A percentile compares a stretch with the other conserved stretches of the same genome.
phyloP scores from a whole-genome alignment of 176 grass and related monocot species.

The Avena insularis region DNA sequence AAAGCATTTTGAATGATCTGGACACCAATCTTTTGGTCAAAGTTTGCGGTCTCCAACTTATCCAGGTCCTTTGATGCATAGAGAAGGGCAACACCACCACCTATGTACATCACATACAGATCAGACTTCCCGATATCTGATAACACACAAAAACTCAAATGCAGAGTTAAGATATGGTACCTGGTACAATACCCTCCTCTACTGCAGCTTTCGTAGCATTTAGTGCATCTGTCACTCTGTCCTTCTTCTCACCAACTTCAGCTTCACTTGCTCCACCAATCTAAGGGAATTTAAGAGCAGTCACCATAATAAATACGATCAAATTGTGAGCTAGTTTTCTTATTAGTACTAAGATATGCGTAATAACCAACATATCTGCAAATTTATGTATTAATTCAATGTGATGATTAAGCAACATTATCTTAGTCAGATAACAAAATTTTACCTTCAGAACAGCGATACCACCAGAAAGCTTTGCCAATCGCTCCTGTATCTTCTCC shows the following conservation, averaged over 20 bases:
- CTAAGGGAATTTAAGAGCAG: slow-evolving; percentile 13
- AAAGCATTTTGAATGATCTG: slow-evolving; percentile 99
- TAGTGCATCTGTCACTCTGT: slow-evolving; percentile 65
- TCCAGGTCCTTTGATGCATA: slow-evolving; percentile 89
- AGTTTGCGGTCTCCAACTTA: slow-evolving; percentile 82
- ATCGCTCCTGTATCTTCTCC: slow-evolving; percentile 65
- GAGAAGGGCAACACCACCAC: slow-evolving; percentile 95
- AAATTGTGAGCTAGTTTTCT: background rate
- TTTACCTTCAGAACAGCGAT: slow-evolving; percentile 70
- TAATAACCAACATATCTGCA: background rate
- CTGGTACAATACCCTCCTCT: slow-evolving; percentile 68
- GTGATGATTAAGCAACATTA: background rate
- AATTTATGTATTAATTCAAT: background rate
- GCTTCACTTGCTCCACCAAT: slow-evolving; percentile 66
- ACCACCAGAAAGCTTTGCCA: slow-evolving; percentile 76
- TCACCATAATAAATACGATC: background rate
- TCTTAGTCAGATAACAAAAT: slow-evolving; percentile 1
- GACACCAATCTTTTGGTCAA: slow-evolving; percentile 95
- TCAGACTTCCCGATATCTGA: background rate
- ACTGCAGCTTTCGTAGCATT: slow-evolving; percentile 72
- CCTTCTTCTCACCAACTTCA: slow-evolving; percentile 66
- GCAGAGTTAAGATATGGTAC: slow-evolving; percentile 9
- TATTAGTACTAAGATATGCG: background rate
- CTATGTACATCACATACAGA: slow-evolving; percentile 36
- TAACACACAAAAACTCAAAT: background rate